phyloP scores from a whole-genome alignment of 805 yeast species.

The Cyberlindnera euphorbiae region DNA sequence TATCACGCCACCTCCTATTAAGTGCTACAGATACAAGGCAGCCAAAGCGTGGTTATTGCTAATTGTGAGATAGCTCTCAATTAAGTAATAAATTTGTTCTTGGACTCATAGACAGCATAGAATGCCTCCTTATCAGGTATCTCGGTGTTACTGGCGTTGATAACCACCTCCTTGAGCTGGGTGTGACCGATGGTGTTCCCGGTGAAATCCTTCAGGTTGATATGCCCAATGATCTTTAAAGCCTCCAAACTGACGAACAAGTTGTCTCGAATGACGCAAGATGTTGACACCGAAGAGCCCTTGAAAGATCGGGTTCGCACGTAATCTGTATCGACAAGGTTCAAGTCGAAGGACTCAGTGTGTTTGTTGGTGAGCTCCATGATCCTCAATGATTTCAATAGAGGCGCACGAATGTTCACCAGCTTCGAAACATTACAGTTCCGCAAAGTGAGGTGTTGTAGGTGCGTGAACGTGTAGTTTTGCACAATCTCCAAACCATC shows the following conservation, averaged over 20 bases:
- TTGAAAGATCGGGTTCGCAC: constrained; percentile 7
- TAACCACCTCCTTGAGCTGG: constrained; percentile 3
- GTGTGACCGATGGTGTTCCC: constrained; percentile 6
- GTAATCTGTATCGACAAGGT: constrained; percentile 13
- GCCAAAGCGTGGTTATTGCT: no score
- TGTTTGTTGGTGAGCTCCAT: constrained; percentile 21
- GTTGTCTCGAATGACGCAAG: constrained; percentile 10
- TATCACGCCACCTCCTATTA: no score
- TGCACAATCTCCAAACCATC: constrained; percentile 28
- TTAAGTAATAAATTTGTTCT: constrained; percentile 5
- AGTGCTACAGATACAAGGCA: no score
- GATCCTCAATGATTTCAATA: constrained; percentile 16
- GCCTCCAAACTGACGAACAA: constrained; percentile 3
- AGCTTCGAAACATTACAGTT: constrained; percentile 22
- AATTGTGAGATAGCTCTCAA: no score
- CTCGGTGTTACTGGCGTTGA: constrained; percentile 12
- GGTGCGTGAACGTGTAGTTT: constrained; percentile 12
- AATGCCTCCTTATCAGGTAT: constrained; percentile 6
- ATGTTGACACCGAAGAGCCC: constrained; percentile 10
- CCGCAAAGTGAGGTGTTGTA: constrained; percentile 16
- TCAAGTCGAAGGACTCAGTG: constrained; percentile 22
- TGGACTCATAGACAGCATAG: background rate
- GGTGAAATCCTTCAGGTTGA: constrained; percentile 8
- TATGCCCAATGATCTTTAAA: constrained; percentile 13
- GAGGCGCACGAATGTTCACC: constrained; percentile 14